Evolutionary conservation across 2,329 filamentous ascomycete genomes (phyloP), one percentile per base, ranked within the genome.

Genomic region (Bisporella sp.): DNA sequence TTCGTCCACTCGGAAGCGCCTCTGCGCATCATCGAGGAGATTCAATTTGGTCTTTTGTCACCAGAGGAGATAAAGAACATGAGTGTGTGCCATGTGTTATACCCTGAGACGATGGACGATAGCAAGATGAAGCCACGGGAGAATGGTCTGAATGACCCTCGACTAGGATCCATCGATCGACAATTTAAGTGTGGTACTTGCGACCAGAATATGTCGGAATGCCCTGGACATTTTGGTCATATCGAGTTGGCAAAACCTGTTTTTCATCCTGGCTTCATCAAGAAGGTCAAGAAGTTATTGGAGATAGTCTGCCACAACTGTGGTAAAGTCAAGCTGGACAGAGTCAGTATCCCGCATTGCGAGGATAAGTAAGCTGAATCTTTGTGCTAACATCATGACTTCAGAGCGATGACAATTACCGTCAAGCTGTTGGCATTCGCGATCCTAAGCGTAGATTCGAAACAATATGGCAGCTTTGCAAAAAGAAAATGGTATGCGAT

Each of bases 21-120:
- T 71, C 80, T 97, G 80, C 92, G 93, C 78, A 95, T 87, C 60
- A 91, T 99, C 65, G 86, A 96, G 79, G 95, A 99, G 79, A 96
- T 99, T 64, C 95, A 99, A 77, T 99, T 99, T 68, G 93, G 93
- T 67, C 81, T 99, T 68, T 82, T 99, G 71, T 95, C 93, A 35
- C 93, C 93, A 30, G 93, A 99, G 69, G 95, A 99, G 76, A 96
- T 97, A 72, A 97, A 99, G 77, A 91, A 87, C 65, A 95, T 97
- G 89, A 96, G 91, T 72, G 92, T 97, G 57, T 87, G 85, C 62
- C 89, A 96, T 69, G 92, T 99, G 68, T 81, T 93, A 69, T 97
- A 96, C 68, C 91, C 93, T n/a, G 93, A 99, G 76, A 97, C 93
- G 31, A 96, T 99, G 93, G 93, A 99, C 67, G 93, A 99, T 71